A percentile compares a stretch with the other conserved stretches of the same genome.
Evolutionary conservation across 768 basidiomycete genomes (phyloP).

Genomic region (Kwoniella europaea): DNA sequence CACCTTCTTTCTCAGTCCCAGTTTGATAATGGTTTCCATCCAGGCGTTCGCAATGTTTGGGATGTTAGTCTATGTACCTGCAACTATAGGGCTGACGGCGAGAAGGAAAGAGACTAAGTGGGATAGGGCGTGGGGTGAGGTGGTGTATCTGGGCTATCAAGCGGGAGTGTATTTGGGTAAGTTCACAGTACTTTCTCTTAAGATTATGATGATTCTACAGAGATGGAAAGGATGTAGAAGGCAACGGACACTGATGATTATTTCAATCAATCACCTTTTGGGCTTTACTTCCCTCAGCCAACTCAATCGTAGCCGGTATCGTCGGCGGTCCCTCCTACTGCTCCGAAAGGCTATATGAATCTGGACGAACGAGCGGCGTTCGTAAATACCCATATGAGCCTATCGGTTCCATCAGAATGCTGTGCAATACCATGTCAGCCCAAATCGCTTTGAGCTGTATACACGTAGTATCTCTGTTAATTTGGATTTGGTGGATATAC

Average conservation of each 20-base stretch:
- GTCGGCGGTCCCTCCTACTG: slow-evolving; percentile 15
- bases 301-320: slow-evolving; percentile 12
- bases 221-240: too few species aligned
- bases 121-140: slow-evolving; percentile 15
- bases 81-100: slow-evolving; percentile 1
- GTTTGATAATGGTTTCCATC: slow-evolving; percentile 11
- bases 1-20: slow-evolving; percentile 8
- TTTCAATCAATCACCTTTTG: not conserved
- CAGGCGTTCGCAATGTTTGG: slow-evolving; percentile 1
- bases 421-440: slow-evolving; percentile 17
- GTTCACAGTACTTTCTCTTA: not conserved
- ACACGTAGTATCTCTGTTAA: not conserved
- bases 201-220: not conserved
- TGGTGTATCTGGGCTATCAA: slow-evolving; percentile 12
- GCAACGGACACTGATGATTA: too few species aligned
- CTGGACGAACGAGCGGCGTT: not conserved
- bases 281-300: not conserved
- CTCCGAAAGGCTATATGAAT: slow-evolving; percentile 6
- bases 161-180: slow-evolving; percentile 5
- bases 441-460: slow-evolving; percentile 12
- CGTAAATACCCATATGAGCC: slow-evolving; percentile 11
- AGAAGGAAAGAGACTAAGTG: slow-evolving; percentile 8
- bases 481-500: slow-evolving; percentile 16
- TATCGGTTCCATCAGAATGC: not conserved
- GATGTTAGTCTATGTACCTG: slow-evolving; percentile 13